phyloP scores from a whole-genome alignment of 1,284 basidiomycete genomes.

The Papiliotrema flavescens region DNA sequence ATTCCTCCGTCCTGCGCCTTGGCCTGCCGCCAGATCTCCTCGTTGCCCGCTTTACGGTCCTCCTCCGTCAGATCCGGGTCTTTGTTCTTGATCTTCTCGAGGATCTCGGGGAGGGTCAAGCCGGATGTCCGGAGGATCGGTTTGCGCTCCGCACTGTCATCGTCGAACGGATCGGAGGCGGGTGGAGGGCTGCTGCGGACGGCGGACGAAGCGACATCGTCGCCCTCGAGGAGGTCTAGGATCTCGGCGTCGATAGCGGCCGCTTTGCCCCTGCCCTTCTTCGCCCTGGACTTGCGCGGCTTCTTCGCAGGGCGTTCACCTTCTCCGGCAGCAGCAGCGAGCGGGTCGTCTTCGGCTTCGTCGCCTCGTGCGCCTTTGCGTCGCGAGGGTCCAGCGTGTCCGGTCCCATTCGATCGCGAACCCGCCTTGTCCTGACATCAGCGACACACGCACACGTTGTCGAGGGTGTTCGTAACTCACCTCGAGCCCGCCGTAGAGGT shows the following conservation, averaged over 20 bases:
- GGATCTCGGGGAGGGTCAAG: slow-evolving; percentile 37
- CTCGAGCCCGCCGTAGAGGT: not conserved
- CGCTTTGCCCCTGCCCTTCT: slow-evolving; percentile 20
- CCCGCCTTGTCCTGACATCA: no score
- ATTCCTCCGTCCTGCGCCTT: slow-evolving; percentile 26
- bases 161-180: slow-evolving; percentile 1
- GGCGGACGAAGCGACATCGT: slow-evolving; percentile 9
- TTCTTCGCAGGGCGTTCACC: not conserved
- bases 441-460: no score
- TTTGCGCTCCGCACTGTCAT: not conserved
- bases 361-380: no score
- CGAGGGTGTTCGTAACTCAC: no score
- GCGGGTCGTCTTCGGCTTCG: not conserved
- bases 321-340: not conserved
- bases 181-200: slow-evolving; percentile 8
- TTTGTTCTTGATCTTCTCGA: slow-evolving; percentile 25
- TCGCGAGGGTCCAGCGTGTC: no score
- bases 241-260: slow-evolving; percentile 41
- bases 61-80: slow-evolving; percentile 36
- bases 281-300: not conserved
- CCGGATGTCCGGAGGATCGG: slow-evolving; percentile 36
- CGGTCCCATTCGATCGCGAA: no score
- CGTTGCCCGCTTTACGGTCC: slow-evolving; percentile 45
- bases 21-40: slow-evolving; percentile 43
- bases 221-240: slow-evolving; percentile 40